Evolutionary conservation across 2,329 filamentous ascomycete genomes (phyloP).

Genomic region (Emmonsiellopsis sp.): DNA sequence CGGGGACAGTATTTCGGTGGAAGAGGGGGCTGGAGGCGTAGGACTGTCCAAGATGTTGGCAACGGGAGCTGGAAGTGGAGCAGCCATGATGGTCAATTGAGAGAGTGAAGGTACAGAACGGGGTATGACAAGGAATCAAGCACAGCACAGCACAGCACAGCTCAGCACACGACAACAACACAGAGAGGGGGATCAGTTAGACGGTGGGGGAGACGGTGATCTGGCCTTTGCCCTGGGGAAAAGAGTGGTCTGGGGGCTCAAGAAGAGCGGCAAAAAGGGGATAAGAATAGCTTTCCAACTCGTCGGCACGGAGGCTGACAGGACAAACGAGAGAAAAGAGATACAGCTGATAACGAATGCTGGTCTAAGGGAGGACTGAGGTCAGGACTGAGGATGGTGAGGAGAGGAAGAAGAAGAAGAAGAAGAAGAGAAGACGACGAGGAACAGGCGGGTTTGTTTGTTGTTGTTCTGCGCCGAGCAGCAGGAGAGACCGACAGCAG

Average conservation of each 20-base stretch:
- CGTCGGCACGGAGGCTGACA: not conserved
- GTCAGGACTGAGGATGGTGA: not conserved
- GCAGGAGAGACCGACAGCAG: no score
- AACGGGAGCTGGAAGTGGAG: constrained; percentile 1
- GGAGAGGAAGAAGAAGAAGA: not conserved
- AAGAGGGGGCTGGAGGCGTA: constrained; percentile 37
- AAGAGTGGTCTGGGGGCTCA: not conserved
- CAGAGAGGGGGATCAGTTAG: not conserved
- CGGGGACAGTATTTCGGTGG: constrained; percentile 40
- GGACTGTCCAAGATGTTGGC: constrained; percentile 30
- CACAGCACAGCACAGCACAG: not conserved
- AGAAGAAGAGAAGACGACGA: not conserved
- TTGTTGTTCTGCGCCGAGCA: not conserved
- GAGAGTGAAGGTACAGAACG: not conserved
- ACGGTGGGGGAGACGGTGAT: not conserved
- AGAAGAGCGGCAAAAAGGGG: not conserved
- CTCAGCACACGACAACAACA: not conserved
- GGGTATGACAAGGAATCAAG: not conserved
- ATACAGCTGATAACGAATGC: not conserved
- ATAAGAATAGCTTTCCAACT: not conserved
- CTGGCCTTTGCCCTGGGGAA: not conserved
- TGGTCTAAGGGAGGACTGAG: not conserved
- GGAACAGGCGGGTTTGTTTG: not conserved
- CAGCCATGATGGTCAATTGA: not conserved
- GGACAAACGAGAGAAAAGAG: not conserved